Percentiles rank a stretch among this genome's conserved stretches.
Evolutionary conservation across 1,139 yeast genomes (phyloP).

Genomic region (Kazachstania sp.): DNA sequence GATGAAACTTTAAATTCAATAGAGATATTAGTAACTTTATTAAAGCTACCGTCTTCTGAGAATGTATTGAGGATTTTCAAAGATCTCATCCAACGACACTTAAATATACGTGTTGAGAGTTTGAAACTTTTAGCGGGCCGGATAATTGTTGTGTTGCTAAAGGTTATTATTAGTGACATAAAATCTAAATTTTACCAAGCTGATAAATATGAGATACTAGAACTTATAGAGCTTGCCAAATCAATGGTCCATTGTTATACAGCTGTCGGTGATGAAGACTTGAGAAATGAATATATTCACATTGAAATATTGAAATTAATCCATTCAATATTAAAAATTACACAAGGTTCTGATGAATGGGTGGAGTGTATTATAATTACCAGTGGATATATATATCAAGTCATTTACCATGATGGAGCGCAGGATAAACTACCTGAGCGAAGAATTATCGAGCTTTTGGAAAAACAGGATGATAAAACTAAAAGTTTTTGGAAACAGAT

Average conservation of each 20-base stretch:
- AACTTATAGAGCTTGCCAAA: neutral
- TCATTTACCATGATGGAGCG: no score
- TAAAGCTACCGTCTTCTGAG: slow-evolving; percentile 4
- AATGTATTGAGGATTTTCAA: slow-evolving; percentile 4
- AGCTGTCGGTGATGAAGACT: no score
- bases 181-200: neutral
- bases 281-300: neutral
- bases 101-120: neutral
- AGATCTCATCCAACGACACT: neutral
- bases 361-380: neutral
- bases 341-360: neutral
- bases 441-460: neutral
- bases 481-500: neutral
- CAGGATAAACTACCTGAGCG: neutral
- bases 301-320: neutral
- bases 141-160: neutral
- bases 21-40: slow-evolving; percentile 10
- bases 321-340: neutral
- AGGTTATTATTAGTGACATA: neutral
- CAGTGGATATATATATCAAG: neutral
- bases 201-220: neutral
- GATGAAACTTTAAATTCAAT: neutral
- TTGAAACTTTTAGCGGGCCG: neutral
- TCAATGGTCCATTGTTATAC: neutral
- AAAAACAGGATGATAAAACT: neutral